Evolutionary conservation across 345 rosid species (phyloP).

Genomic region (Syzygium aqueum): DNA sequence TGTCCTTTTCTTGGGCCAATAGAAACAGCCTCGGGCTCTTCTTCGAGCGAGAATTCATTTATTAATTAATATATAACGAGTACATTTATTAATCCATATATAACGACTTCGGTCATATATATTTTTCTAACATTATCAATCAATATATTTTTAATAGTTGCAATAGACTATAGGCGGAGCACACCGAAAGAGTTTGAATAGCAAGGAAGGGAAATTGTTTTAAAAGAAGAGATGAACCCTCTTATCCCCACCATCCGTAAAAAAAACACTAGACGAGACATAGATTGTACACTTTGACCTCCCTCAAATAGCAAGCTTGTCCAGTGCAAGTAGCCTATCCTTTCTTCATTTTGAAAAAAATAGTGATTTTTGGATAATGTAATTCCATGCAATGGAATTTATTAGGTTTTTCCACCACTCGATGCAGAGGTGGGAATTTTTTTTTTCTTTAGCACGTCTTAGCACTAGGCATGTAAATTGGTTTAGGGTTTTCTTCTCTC

Average conservation of each 20-base stretch:
- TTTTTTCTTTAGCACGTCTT: too few species aligned
- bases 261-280: background rate
- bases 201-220: background rate
- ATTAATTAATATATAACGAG: too few species aligned
- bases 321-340: background rate
- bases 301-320: background rate
- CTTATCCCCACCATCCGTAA: background rate
- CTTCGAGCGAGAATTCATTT: background rate
- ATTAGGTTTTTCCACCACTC: background rate
- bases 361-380: background rate
- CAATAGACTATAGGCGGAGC: background rate
- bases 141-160: background rate
- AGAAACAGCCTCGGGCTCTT: background rate
- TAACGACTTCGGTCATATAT: too few species aligned
- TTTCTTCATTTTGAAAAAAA: background rate
- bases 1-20: background rate
- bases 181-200: background rate
- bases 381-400: background rate
- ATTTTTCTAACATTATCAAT: background rate
- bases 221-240: background rate
- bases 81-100: too few species aligned
- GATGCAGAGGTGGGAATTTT: background rate
- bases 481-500: too few species aligned
- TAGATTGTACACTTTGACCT: background rate
- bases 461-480: too few species aligned